Evolutionary conservation across 202 grass and related monocot genomes (phyloP).

Genomic region (Hordeum pubiflorum): DNA sequence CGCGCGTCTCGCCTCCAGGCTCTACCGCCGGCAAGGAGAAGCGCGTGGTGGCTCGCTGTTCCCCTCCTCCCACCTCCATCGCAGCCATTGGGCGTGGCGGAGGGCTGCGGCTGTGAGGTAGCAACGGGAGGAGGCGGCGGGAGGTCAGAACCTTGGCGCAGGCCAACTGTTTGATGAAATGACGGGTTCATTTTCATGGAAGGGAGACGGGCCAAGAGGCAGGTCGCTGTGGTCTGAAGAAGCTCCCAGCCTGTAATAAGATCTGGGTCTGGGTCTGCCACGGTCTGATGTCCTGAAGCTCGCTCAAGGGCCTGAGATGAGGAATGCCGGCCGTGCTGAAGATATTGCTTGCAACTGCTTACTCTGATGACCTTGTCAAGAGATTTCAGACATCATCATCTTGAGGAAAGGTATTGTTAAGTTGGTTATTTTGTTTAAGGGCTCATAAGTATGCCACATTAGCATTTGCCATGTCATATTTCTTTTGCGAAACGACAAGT

Average conservation of each 20-base stretch:
- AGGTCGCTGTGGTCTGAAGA: neutral
- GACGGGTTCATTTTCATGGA: constrained; percentile 18
- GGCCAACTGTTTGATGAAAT: constrained; percentile 32
- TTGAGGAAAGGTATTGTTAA: neutral
- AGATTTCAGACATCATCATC: too few relatives aligned
- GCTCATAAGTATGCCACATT: neutral
- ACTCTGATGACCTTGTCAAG: constrained; percentile 1
- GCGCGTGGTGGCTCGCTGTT: neutral
- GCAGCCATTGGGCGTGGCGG: constrained; percentile 18
- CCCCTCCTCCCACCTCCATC: neutral
- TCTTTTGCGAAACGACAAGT: too few relatives aligned
- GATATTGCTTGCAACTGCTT: constrained; percentile 16
- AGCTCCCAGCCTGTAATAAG: neutral
- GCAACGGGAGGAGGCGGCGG: neutral
- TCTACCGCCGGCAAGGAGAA: neutral
- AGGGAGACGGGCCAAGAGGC: neutral
- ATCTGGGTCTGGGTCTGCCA: constrained; percentile 23
- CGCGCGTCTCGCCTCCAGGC: neutral
- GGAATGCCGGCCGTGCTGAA: neutral
- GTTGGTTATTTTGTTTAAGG: neutral
- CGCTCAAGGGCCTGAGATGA: constrained; percentile 11
- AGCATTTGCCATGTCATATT: neutral
- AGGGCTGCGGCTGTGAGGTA: neutral
- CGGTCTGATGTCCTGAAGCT: constrained; percentile 12
- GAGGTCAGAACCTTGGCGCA: neutral